Evolutionary conservation across 257 asterid species (phyloP), one percentile per base, ranked within the genome.

Genomic region (Ballota nigra): DNA sequence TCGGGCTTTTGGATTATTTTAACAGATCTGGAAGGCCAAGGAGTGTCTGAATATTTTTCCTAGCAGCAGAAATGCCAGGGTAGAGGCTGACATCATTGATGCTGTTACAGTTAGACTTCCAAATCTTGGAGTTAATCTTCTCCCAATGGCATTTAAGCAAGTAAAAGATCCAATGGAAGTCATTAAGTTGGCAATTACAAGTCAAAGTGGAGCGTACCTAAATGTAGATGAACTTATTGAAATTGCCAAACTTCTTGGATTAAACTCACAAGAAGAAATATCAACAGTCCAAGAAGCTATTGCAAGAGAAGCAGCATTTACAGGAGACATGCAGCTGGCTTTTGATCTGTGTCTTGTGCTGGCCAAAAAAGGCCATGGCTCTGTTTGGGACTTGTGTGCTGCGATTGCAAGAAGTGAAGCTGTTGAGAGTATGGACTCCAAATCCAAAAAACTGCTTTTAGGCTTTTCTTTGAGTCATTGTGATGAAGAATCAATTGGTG

Each of bases 291-390:
- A 92, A 85, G 99, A 95, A 92, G 95, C 92, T 72, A 85, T 95
- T 82, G 99, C 99, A 28, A 88, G 99, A 83, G 99, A 95, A 88
- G 99, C 99, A 70, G 99, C 99, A 26, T 88, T 82, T 79, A 89
- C 94, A 45, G 99, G 98, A 71, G 97, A 95, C 77, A 87, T 92
- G 73, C 99, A 95, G 73, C 88, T 92, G 80, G 96, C 99, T 59
- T 92, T 90, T 85, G 99, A 95, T 80, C 94, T 95, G 10, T 95
- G 98, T 77, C 86, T 92, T 79, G 80, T 84, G 71, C 84, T 95
- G 85, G 96, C 94, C 79, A 95, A 88, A 73, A 95, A 87, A 81
- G 99, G 97, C n/a, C 96, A 89, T 63, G 98, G 99, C 63, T 83
- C 92, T 75, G 83, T 86, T 56, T 95, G 99, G 99, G 99, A 92